These are phyloP conservation scores for Cutaneotrichosporon sp. DNA, from an alignment of 1,284 basidiomycete species.

Conservation along the genomic window DNA sequence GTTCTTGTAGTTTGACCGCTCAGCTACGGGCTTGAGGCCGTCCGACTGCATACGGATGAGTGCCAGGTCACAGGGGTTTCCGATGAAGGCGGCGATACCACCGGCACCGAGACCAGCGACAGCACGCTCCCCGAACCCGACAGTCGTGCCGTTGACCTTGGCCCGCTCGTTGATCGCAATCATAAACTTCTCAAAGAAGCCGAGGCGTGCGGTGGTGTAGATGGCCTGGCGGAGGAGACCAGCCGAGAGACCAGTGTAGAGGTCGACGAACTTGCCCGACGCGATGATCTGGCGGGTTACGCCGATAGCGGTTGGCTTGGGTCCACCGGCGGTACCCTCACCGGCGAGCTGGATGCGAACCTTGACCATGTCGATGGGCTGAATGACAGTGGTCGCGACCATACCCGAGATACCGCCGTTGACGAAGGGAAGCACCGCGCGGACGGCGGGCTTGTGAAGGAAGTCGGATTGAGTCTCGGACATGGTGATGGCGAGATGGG, in stretches of 20 bases:
- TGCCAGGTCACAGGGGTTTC: slow-evolving; percentile 12
- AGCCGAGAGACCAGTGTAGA: slow-evolving; percentile 12
- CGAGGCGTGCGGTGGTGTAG: slow-evolving; percentile 12
- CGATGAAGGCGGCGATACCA: slow-evolving; percentile 11
- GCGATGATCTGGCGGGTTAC: slow-evolving; percentile 5
- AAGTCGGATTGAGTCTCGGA: background rate
- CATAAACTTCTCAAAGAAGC: slow-evolving; percentile 10
- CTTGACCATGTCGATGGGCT: slow-evolving; percentile 14
- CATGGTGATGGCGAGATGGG: background rate
- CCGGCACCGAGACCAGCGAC: slow-evolving; percentile 7
- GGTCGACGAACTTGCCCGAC: slow-evolving; percentile 11
- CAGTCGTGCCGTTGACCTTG: background rate
- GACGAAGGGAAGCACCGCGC: slow-evolving; percentile 10
- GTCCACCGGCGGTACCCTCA: slow-evolving; percentile 5
- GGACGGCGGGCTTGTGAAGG: slow-evolving; percentile 8
- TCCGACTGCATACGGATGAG: slow-evolving; percentile 16
- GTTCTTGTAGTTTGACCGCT: slow-evolving; percentile 8
- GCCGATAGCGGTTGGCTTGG: slow-evolving; percentile 8
- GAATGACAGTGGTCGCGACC: slow-evolving; percentile 12
- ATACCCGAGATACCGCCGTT: slow-evolving; percentile 11
- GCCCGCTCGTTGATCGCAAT: background rate
- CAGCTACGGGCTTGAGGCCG: slow-evolving; percentile 10
- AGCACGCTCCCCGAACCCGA: slow-evolving; percentile 5
- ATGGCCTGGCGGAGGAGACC: slow-evolving; percentile 13
- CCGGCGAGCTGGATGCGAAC: slow-evolving; percentile 15